Evolutionary conservation across 495 filamentous ascomycete species (phyloP).

Genomic region (Cladorrhinum samala): DNA sequence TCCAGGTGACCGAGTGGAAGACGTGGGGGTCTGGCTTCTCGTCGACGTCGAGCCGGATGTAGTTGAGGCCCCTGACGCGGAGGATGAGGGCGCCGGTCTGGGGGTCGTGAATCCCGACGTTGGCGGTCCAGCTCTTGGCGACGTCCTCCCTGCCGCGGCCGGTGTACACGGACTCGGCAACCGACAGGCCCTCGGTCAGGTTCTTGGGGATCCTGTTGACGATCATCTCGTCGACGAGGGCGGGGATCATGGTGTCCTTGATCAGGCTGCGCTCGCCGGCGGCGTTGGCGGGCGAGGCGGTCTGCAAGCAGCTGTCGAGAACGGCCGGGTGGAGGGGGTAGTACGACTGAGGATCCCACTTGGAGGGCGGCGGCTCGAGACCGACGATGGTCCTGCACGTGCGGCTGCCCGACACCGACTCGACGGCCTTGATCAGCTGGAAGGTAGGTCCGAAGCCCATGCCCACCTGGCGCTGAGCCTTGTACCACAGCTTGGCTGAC

Average conservation of each 20-base stretch:
- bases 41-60: constrained; percentile 6
- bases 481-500: constrained; percentile 26
- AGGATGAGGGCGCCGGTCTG: constrained; percentile 15
- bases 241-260: constrained; percentile 1
- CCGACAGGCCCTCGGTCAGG: background rate
- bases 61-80: constrained; percentile 17
- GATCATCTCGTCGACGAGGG: background rate
- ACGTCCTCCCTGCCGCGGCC: constrained; percentile 3
- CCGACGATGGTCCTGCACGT: constrained; percentile 2
- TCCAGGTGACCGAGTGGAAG: constrained; percentile 20
- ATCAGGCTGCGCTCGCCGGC: constrained; percentile 9
- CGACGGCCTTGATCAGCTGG: constrained; percentile 16
- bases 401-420: constrained; percentile 22
- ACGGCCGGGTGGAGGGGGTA: constrained; percentile 37
- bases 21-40: constrained; percentile 9
- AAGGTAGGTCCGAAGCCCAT: constrained; percentile 26
- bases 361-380: constrained; percentile 14
- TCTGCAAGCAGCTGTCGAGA: constrained; percentile 34
- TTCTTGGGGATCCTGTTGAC: constrained; percentile 4
- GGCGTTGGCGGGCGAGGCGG: constrained; percentile 11
- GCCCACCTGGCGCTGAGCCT: constrained; percentile 22
- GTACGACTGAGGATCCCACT: constrained; percentile 22
- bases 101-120: constrained; percentile 16
- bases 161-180: constrained; percentile 1
- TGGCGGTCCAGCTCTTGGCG: constrained; percentile 12